phyloP scores from a whole-genome alignment of 2,329 filamentous ascomycete genomes.

The Phoma sp. region DNA sequence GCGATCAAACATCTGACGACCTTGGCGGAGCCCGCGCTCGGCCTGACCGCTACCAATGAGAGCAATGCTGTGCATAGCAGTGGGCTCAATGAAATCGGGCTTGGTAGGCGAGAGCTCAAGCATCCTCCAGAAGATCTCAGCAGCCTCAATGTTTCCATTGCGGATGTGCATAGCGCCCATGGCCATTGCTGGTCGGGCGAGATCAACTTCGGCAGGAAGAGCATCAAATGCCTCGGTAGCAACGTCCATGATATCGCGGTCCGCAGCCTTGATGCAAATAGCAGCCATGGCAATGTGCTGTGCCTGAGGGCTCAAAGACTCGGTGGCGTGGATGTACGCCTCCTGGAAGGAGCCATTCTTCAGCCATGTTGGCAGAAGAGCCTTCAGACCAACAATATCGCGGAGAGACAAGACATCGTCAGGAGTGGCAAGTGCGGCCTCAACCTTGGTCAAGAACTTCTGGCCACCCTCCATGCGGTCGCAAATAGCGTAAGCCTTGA shows the following conservation, averaged over 20 bases:
- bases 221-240: conserved; percentile 66
- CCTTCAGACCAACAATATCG: conserved; percentile 73
- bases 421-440: conserved; percentile 61
- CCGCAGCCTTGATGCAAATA: conserved; percentile 80
- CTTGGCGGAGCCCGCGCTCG: conserved; percentile 79
- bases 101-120: conserved; percentile 69
- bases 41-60: conserved; percentile 86
- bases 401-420: conserved; percentile 68
- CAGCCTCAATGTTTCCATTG: conserved; percentile 77
- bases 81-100: conserved; percentile 80
- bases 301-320: conserved; percentile 64
- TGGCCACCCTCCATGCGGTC: conserved; percentile 81
- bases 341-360: conserved; percentile 73
- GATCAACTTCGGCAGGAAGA: conserved; percentile 55
- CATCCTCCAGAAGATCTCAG: conserved; percentile 81
- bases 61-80: conserved; percentile 88
- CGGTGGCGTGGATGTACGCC: conserved; percentile 76
- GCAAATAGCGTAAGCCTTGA: conserved; percentile 85
- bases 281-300: conserved; percentile 71
- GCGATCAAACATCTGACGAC: conserved; percentile 85
- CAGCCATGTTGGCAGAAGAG: conserved; percentile 81
- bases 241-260: conserved; percentile 73
- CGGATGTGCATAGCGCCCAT: conserved; percentile 88
- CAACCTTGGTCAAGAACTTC: conserved; percentile 84
- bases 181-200: conserved; percentile 71